A percentile compares a stretch with the other conserved stretches of the same genome.
Conservation (phyloP, 2,329 filamentous ascomycete genomes). For the Ceratocystis alfenasii region DNA sequence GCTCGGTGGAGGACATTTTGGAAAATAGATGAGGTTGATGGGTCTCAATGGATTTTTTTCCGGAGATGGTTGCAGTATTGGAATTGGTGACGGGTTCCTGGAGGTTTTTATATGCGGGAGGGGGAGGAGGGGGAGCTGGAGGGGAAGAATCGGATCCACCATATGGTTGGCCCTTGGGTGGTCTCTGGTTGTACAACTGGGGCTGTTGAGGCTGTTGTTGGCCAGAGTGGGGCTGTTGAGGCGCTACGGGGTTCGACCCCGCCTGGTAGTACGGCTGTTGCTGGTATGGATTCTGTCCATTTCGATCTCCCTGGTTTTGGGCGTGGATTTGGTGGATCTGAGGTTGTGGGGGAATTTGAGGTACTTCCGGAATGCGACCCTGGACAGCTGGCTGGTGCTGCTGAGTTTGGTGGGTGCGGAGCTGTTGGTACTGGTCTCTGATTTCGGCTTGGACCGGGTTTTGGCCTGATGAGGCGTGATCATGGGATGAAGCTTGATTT, state of each 20-base stretch:
- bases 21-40: constrained; percentile 15
- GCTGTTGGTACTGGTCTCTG: constrained; percentile 9
- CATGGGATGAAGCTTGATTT: constrained; percentile 8
- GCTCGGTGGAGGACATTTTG: constrained; percentile 33
- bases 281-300: constrained; percentile 3
- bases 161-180: constrained; percentile 21
- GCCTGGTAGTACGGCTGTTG: constrained; percentile 9
- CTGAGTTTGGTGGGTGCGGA: constrained; percentile 4
- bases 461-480: not conserved
- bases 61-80: constrained; percentile 14
- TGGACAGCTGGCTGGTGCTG: not conserved
- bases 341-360: constrained; percentile 11
- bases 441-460: constrained; percentile 10
- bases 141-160: constrained; percentile 19
- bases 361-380: constrained; percentile 9
- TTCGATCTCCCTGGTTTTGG: constrained; percentile 12
- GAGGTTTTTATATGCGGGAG: constrained; percentile 17
- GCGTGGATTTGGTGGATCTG: constrained; percentile 6
- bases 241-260: constrained; percentile 11
- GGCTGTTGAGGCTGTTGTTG: constrained; percentile 20
- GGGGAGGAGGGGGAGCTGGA: constrained; percentile 15
- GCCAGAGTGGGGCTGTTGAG: constrained; percentile 13
- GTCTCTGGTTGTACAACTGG: constrained; percentile 16
- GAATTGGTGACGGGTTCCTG: constrained; percentile 16
- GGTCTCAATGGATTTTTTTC: constrained; percentile 14